Conservation (phyloP, 306 rosid species). For the Acacia melanoxylon region DNA sequence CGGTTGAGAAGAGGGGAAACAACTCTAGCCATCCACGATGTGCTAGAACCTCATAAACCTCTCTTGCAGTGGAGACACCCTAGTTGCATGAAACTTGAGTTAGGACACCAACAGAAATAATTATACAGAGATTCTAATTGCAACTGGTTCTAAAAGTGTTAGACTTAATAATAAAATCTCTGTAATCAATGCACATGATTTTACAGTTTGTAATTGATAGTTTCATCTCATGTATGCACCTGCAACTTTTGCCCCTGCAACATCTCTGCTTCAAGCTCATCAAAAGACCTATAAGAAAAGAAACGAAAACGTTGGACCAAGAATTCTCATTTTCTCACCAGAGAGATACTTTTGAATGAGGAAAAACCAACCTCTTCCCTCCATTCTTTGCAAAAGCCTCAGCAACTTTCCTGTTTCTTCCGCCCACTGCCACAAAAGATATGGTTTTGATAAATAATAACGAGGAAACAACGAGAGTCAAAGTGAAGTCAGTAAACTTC, state of each 20-base stretch:
- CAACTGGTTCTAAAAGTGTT: neutral
- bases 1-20: constrained; percentile 84
- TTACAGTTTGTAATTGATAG: neutral
- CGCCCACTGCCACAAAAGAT: constrained; percentile 73
- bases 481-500: constrained; percentile 23
- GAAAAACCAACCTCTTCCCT: constrained; percentile 66
- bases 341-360: constrained; percentile 12
- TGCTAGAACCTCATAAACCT: constrained; percentile 75
- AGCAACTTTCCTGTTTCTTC: constrained; percentile 93
- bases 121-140: neutral
- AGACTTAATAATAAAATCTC: neutral
- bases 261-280: constrained; percentile 86
- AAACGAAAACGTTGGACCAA: constrained; percentile 13
- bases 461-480: constrained; percentile 7
- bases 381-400: constrained; percentile 78
- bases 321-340: neutral
- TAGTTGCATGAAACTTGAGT: constrained; percentile 35
- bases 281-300: constrained; percentile 62
- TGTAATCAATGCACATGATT: neutral
- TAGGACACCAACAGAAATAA: constrained; percentile 15
- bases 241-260: constrained; percentile 92
- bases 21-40: constrained; percentile 81
- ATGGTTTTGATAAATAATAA: constrained; percentile 21
- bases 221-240: constrained; percentile 43
- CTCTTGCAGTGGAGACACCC: constrained; percentile 93